These are phyloP conservation scores for Starmera dryadoides DNA, from an alignment of 805 yeast genomes.

Conservation along the genomic window DNA sequence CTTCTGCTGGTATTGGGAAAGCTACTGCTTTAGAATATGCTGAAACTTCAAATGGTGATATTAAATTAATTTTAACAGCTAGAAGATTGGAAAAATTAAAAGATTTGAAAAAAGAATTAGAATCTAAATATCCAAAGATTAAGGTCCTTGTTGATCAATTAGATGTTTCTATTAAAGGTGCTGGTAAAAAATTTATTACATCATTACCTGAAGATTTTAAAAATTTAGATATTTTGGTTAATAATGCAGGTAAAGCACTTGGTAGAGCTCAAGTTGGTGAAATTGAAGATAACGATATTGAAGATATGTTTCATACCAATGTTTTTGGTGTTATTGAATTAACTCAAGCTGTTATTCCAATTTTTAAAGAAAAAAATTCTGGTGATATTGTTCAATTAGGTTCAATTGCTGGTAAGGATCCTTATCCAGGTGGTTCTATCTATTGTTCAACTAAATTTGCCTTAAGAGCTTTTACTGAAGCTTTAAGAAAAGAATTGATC, in stretches of 20 bases:
- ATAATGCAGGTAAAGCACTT: slow-evolving; percentile 75
- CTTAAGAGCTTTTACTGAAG: slow-evolving; percentile 62
- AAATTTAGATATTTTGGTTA: slow-evolving; percentile 59
- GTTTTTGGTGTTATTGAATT: slow-evolving; percentile 79
- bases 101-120: slow-evolving; percentile 39
- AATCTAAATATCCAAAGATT: slow-evolving; percentile 37
- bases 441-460: slow-evolving; percentile 75
- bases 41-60: slow-evolving; percentile 59
- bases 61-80: slow-evolving; percentile 70
- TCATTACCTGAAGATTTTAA: slow-evolving; percentile 51
- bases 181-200: slow-evolving; percentile 43
- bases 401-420: slow-evolving; percentile 73
- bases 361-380: slow-evolving; percentile 58
- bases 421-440: slow-evolving; percentile 73
- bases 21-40: slow-evolving; percentile 90
- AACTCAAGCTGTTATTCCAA: slow-evolving; percentile 72
- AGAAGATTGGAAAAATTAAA: slow-evolving; percentile 62
- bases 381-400: slow-evolving; percentile 75
- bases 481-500: slow-evolving; percentile 68
- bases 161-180: slow-evolving; percentile 50
- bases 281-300: slow-evolving; percentile 55
- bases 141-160: slow-evolving; percentile 39
- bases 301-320: slow-evolving; percentile 77
- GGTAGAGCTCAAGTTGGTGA: slow-evolving; percentile 75
- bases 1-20: slow-evolving; percentile 91